Percentiles rank a stretch among this genome's conserved stretches.
These are phyloP conservation scores for Ilyonectria mors-panacis DNA, from an alignment of 2,329 filamentous ascomycete species.

Conservation along the genomic window DNA sequence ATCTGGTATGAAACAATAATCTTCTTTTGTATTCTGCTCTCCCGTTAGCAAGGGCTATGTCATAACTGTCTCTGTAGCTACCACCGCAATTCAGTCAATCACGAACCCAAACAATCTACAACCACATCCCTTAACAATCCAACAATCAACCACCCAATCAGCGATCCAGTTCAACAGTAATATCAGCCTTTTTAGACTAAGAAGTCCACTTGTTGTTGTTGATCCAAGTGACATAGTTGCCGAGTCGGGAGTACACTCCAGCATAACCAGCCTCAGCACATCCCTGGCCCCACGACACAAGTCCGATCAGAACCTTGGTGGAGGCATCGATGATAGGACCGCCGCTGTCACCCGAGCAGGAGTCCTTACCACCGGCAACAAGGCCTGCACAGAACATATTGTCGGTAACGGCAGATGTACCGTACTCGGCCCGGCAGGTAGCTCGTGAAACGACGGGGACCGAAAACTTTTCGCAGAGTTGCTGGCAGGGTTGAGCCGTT, in stretches of 20 bases:
- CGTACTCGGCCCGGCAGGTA: conserved; percentile 46
- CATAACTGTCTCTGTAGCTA: not conserved
- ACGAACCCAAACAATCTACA: not conserved
- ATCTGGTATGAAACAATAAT: too few species aligned
- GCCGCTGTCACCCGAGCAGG: conserved; percentile 52
- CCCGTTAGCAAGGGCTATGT: not conserved
- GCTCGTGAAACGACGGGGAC: conserved; percentile 50
- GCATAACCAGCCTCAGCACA: conserved; percentile 46
- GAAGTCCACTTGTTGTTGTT: conserved; percentile 4
- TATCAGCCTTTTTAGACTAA: not conserved
- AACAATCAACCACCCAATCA: not conserved
- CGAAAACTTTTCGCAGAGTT: conserved; percentile 48
- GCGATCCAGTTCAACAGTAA: not conserved
- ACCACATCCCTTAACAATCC: not conserved
- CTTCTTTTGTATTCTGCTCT: not conserved
- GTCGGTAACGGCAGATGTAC: conserved; percentile 42
- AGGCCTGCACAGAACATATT: conserved; percentile 54
- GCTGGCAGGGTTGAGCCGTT: conserved; percentile 30
- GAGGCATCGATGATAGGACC: conserved; percentile 50
- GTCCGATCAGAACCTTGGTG: conserved; percentile 42
- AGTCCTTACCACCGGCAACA: conserved; percentile 48
- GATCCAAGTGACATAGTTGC: conserved; percentile 24
- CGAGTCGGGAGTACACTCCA: conserved; percentile 51
- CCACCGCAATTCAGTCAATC: not conserved
- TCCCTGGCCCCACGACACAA: conserved; percentile 52